Evolutionary conservation across 192 early-diverging fungal species (phyloP).

Genomic region (Cetraspora pellucida): DNA sequence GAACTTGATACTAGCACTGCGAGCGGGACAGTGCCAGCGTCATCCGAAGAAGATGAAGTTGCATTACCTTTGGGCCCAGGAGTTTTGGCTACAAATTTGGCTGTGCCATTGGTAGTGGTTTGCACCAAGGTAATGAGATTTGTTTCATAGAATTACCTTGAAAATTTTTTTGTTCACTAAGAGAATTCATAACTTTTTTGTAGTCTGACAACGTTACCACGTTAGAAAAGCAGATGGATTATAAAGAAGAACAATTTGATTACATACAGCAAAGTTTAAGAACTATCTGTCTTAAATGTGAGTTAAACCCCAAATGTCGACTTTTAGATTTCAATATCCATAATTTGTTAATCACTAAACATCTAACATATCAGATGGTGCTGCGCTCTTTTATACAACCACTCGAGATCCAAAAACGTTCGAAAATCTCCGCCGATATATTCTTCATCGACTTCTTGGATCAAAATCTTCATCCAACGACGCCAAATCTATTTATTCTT

Average conservation of each 20-base stretch:
- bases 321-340: constrained; percentile 4
- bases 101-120: constrained; percentile 87
- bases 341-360: neutral
- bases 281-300: constrained; percentile 89
- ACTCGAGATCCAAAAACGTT: constrained; percentile 78
- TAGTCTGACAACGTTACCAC: constrained; percentile 71
- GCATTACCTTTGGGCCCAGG: constrained; percentile 76
- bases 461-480: constrained; percentile 31
- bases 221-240: constrained; percentile 82
- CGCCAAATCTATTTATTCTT: constrained; percentile 51
- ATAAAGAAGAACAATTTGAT: constrained; percentile 92
- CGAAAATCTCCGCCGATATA: constrained; percentile 73
- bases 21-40: constrained; percentile 39
- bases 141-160: neutral
- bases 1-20: constrained; percentile 54
- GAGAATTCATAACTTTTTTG: neutral
- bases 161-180: neutral
- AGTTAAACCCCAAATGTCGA: constrained; percentile 27
- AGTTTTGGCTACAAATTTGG: constrained; percentile 81
- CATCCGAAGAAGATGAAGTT: constrained; percentile 51
- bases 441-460: constrained; percentile 73
- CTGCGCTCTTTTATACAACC: constrained; percentile 88
- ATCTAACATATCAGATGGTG: constrained; percentile 64
- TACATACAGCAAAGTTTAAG: constrained; percentile 92
- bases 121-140: constrained; percentile 71